These are phyloP conservation scores for Diaporthe sp. DNA, from an alignment of 2,329 filamentous ascomycete species.

Conservation along the genomic window DNA sequence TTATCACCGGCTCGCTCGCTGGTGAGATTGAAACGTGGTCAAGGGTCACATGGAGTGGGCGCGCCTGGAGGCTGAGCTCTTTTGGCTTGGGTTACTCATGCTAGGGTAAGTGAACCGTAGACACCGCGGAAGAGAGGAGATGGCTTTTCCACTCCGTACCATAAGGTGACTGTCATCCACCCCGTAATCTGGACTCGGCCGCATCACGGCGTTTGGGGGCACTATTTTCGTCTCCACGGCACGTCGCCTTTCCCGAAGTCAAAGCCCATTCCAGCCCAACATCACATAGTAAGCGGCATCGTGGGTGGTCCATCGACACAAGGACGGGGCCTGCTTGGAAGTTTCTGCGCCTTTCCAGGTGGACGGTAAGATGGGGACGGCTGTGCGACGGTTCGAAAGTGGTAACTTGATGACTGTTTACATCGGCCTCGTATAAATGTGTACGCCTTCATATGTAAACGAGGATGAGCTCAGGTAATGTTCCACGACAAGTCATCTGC, in stretches of 20 bases:
- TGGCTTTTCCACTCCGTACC: neutral
- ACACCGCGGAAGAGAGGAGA: neutral
- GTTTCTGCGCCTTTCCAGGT: conserved; percentile 17
- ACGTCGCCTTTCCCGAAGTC: conserved; percentile 15
- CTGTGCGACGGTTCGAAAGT: neutral
- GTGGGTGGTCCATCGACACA: neutral
- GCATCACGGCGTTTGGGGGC: conserved; percentile 16
- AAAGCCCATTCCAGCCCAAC: neutral
- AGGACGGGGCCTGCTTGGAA: neutral
- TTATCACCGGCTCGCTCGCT: conserved; percentile 9
- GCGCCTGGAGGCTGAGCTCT: conserved; percentile 12
- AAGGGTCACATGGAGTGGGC: neutral
- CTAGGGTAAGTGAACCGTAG: neutral
- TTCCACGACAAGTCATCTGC: conserved; percentile 13
- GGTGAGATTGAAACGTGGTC: neutral
- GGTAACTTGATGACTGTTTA: conserved; percentile 21
- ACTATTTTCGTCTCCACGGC: conserved; percentile 15
- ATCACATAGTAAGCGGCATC: conserved; percentile 1
- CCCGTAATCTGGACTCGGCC: conserved; percentile 19
- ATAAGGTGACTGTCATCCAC: neutral
- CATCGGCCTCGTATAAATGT: neutral
- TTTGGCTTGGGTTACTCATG: conserved; percentile 4
- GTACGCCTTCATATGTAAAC: neutral
- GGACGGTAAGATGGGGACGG: neutral
- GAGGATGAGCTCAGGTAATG: neutral